A percentile compares a stretch with the other conserved stretches of the same genome.
phyloP scores from a whole-genome alignment of 169 alveolate genomes.

The Babesia divergens region DNA sequence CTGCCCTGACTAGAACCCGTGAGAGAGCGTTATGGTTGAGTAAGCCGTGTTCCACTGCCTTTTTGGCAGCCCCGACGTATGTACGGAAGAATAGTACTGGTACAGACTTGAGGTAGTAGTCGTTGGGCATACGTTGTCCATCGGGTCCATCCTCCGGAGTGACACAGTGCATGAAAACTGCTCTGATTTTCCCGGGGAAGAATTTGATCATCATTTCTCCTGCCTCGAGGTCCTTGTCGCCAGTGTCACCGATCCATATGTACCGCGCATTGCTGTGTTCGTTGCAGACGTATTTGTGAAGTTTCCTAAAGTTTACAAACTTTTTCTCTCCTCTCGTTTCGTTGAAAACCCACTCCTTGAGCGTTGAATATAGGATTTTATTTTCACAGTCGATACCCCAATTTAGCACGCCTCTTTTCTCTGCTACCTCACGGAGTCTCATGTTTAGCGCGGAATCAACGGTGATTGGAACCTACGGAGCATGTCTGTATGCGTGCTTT shows the following conservation, averaged over 20 bases:
- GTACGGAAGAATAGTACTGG: slow-evolving; percentile 80
- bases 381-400: slow-evolving; percentile 84
- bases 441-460: slow-evolving; percentile 74
- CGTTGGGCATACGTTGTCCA: slow-evolving; percentile 71
- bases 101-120: slow-evolving; percentile 80
- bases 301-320: slow-evolving; percentile 76
- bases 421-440: slow-evolving; percentile 77
- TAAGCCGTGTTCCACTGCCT: slow-evolving; percentile 77
- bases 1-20: slow-evolving; percentile 79
- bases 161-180: slow-evolving; percentile 80
- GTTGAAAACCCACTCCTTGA: slow-evolving; percentile 83
- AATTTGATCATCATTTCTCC: slow-evolving; percentile 82
- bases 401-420: slow-evolving; percentile 72
- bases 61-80: slow-evolving; percentile 81
- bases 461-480: slow-evolving; percentile 74
- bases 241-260: slow-evolving; percentile 85
- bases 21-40: slow-evolving; percentile 72
- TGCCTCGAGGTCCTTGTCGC: slow-evolving; percentile 81
- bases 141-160: slow-evolving; percentile 45
- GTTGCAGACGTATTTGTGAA: slow-evolving; percentile 68
- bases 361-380: slow-evolving; percentile 77
- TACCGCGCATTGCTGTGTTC: slow-evolving; percentile 71
- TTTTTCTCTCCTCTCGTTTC: slow-evolving; percentile 80
- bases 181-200: slow-evolving; percentile 75
- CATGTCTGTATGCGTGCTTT: neutral